These are phyloP conservation scores for Komagataella populi DNA, from an alignment of 805 yeast species.

Conservation along the genomic window DNA sequence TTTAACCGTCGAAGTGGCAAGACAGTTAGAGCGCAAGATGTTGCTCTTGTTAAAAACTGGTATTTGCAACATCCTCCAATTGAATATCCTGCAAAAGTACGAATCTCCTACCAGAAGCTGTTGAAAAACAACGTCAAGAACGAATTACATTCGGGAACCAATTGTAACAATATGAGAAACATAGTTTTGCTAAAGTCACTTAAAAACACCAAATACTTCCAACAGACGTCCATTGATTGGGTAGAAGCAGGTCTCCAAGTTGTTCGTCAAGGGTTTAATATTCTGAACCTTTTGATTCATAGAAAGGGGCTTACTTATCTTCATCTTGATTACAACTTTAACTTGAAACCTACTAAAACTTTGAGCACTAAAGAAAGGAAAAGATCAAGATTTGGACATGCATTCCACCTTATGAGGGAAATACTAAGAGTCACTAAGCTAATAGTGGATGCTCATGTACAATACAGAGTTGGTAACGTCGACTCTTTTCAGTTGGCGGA, in stretches of 20 bases:
- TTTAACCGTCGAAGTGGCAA: slow-evolving; percentile 64
- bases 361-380: slow-evolving; percentile 93
- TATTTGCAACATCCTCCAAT: slow-evolving; percentile 51
- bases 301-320: slow-evolving; percentile 82
- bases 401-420: slow-evolving; percentile 89
- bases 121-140: slow-evolving; percentile 63
- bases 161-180: slow-evolving; percentile 30
- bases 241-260: slow-evolving; percentile 95
- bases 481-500: slow-evolving; percentile 94
- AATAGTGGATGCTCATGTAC: slow-evolving; percentile 88
- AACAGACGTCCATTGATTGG: slow-evolving; percentile 91
- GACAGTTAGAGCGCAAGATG: slow-evolving; percentile 79
- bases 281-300: slow-evolving; percentile 82
- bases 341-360: slow-evolving; percentile 91
- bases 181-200: slow-evolving; percentile 50
- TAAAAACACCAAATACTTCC: slow-evolving; percentile 75
- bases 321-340: slow-evolving; percentile 92
- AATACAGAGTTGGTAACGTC: slow-evolving; percentile 75
- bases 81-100: slow-evolving; percentile 58
- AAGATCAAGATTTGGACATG: slow-evolving; percentile 90
- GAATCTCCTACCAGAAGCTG: slow-evolving; percentile 83
- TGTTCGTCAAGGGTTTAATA: slow-evolving; percentile 85
- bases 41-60: slow-evolving; percentile 74
- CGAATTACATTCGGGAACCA: slow-evolving; percentile 39
- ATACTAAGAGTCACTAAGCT: slow-evolving; percentile 72